These are phyloP conservation scores for Thelonectria discophora DNA, from an alignment of 2,329 filamentous ascomycete genomes.

Conservation along the genomic window DNA sequence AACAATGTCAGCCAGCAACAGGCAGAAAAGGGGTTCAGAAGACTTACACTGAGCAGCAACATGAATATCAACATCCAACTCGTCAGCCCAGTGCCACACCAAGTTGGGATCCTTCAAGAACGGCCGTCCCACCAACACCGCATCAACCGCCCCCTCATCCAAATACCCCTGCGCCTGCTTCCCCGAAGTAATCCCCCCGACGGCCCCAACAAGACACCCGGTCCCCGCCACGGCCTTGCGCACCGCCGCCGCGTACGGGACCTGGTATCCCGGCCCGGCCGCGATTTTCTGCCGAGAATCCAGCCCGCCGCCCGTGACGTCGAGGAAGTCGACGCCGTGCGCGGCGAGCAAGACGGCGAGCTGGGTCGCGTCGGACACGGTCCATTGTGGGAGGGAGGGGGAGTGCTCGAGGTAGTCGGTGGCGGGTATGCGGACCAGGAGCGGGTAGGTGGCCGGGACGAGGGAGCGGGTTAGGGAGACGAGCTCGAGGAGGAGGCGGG, in stretches of 20 bases:
- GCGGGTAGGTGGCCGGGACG: conserved; percentile 52
- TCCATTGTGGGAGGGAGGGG: conserved; percentile 65
- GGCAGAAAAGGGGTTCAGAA: background rate
- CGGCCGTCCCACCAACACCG: conserved; percentile 56
- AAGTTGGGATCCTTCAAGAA: conserved; percentile 66
- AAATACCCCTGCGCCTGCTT: conserved; percentile 57
- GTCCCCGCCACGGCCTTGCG: conserved; percentile 74
- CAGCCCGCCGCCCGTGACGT: conserved; percentile 73
- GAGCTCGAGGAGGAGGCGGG: conserved; percentile 48
- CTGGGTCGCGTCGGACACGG: conserved; percentile 67
- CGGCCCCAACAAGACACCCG: conserved; percentile 49
- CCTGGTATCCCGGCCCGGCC: conserved; percentile 73
- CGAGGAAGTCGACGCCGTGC: conserved; percentile 75
- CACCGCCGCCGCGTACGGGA: conserved; percentile 69
- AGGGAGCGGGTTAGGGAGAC: conserved; percentile 28
- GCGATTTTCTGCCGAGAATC: conserved; percentile 67
- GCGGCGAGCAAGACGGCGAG: conserved; percentile 70
- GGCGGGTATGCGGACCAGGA: conserved; percentile 74
- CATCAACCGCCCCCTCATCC: conserved; percentile 55
- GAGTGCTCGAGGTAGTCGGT: conserved; percentile 76
- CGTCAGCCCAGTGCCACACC: conserved; percentile 62
- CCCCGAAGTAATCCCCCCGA: conserved; percentile 56
- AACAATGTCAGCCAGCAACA: conserved; percentile 10
- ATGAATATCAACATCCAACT: conserved; percentile 56
- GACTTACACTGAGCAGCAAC: conserved; percentile 50